These are phyloP conservation scores for Trametes cubensis DNA, from an alignment of 768 basidiomycete genomes.

Conservation along the genomic window DNA sequence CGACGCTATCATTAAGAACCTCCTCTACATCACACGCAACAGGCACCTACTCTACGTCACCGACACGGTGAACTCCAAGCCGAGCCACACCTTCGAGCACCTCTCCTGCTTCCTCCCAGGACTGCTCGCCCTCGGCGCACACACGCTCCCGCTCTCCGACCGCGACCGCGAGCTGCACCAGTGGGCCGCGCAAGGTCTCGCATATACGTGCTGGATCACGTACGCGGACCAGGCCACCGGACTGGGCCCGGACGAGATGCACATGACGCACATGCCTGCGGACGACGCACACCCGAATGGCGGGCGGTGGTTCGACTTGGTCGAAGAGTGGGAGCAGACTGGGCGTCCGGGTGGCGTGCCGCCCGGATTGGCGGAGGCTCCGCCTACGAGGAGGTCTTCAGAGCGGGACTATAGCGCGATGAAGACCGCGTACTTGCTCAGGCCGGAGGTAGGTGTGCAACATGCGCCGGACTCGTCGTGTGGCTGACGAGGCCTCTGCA, in stretches of 20 bases:
- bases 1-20: slow-evolving; percentile 59
- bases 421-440: slow-evolving; percentile 54
- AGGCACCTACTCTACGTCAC: slow-evolving; percentile 76
- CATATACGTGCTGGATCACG: slow-evolving; percentile 70
- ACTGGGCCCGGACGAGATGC: slow-evolving; percentile 66
- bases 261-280: slow-evolving; percentile 18
- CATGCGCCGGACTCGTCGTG: no score
- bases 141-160: slow-evolving; percentile 60
- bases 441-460: slow-evolving; percentile 79
- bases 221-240: slow-evolving; percentile 76
- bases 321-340: slow-evolving; percentile 44
- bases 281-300: slow-evolving; percentile 16
- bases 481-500: slow-evolving; percentile 63
- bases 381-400: slow-evolving; percentile 33
- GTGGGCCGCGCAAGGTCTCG: slow-evolving; percentile 78
- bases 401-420: slow-evolving; percentile 54
- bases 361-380: slow-evolving; percentile 53
- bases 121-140: slow-evolving; percentile 70
- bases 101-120: slow-evolving; percentile 82
- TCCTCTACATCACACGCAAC: slow-evolving; percentile 67
- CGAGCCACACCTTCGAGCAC: slow-evolving; percentile 68
- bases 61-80: slow-evolving; percentile 41
- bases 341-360: slow-evolving; percentile 40
- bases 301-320: slow-evolving; percentile 43
- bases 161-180: slow-evolving; percentile 55